These are phyloP conservation scores for Hymenoscyphus linearis DNA, from an alignment of 2,329 filamentous ascomycete species.

Conservation along the genomic window DNA sequence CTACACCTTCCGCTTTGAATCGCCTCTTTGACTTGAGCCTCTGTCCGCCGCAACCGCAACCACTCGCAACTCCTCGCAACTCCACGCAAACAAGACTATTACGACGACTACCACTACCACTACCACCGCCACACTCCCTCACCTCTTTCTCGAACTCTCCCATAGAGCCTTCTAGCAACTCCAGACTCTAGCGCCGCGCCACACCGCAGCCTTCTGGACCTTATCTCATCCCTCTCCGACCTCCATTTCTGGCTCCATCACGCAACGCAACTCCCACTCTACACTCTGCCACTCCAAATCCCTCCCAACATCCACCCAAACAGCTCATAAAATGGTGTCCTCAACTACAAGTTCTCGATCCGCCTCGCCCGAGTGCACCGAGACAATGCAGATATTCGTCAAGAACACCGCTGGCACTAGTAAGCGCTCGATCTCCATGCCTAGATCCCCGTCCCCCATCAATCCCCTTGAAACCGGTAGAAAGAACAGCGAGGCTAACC, in stretches of 20 bases:
- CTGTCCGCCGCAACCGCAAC: neutral
- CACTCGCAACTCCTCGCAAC: neutral
- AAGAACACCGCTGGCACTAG: conserved; percentile 53
- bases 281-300: neutral
- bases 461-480: conserved; percentile 5
- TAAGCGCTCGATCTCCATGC: conserved; percentile 34
- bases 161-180: neutral
- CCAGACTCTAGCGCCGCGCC: conserved; percentile 4
- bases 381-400: conserved; percentile 57
- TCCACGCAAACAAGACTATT: neutral
- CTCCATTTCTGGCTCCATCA: neutral
- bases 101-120: neutral
- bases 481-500: conserved; percentile 21
- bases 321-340: conserved; percentile 24
- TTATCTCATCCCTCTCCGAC: conserved; percentile 6
- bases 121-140: neutral
- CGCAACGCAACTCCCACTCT: too few species aligned
- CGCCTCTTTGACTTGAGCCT: conserved; percentile 3
- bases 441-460: neutral
- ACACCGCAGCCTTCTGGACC: neutral
- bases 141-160: neutral
- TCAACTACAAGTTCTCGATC: conserved; percentile 27
- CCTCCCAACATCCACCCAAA: conserved; percentile 3
- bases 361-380: conserved; percentile 38
- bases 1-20: neutral